Percentiles rank a stretch among this genome's conserved stretches.
phyloP scores from a whole-genome alignment of 192 early-diverging fungal species.

The Allomyces macrogynus region DNA sequence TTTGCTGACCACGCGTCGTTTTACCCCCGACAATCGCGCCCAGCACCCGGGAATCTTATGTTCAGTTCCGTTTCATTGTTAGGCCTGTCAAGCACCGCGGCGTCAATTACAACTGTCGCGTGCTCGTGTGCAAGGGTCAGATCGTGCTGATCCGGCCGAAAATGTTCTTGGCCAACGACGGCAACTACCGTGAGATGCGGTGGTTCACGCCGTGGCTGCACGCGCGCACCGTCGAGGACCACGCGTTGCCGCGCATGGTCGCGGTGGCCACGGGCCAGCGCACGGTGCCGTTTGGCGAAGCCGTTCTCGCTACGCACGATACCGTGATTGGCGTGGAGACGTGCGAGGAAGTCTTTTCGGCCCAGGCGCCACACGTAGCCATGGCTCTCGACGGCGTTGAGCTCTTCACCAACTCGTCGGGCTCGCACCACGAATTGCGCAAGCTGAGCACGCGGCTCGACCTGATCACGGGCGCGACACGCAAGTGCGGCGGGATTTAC shows the following conservation, averaged over 20 bases:
- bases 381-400: constrained; percentile 91
- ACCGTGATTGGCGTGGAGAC: constrained; percentile 81
- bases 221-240: constrained; percentile 40
- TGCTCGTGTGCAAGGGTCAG: constrained; percentile 55
- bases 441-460: constrained; percentile 75
- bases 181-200: constrained; percentile 88
- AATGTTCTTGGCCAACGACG: constrained; percentile 85
- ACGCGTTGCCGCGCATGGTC: constrained; percentile 63
- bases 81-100: constrained; percentile 82
- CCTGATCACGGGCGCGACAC: constrained; percentile 72
- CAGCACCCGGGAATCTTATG: background rate
- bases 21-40: constrained; percentile 1
- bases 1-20: constrained; percentile 2
- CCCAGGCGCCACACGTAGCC: constrained; percentile 80
- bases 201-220: constrained; percentile 85
- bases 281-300: constrained; percentile 79
- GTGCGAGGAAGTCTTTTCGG: constrained; percentile 96
- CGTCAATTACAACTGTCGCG: constrained; percentile 91
- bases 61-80: background rate
- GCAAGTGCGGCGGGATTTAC: constrained; percentile 85
- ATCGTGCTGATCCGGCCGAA: constrained; percentile 96
- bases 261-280: constrained; percentile 55
- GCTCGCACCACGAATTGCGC: constrained; percentile 87
- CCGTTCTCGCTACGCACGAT: constrained; percentile 60
- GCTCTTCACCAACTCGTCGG: constrained; percentile 87